Conservation (phyloP, 495 filamentous ascomycete genomes). For the Lophiostoma macrostomum region DNA sequence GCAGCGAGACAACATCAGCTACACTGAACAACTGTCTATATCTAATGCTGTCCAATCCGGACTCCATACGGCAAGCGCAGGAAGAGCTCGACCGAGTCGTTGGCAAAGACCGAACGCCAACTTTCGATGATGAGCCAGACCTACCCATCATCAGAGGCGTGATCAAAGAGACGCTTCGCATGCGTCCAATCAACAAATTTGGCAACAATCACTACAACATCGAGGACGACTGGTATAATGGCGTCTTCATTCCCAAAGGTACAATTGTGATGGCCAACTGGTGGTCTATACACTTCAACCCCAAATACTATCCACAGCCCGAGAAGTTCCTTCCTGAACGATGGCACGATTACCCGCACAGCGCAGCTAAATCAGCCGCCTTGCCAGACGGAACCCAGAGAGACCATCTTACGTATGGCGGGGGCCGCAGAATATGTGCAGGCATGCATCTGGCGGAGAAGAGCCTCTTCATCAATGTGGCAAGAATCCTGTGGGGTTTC, state of each 20-base stretch:
- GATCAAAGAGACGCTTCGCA: slow-evolving; percentile 17
- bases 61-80: slow-evolving; percentile 1
- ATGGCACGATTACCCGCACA: slow-evolving; percentile 43
- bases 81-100: slow-evolving; percentile 6
- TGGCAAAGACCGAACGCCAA: neutral
- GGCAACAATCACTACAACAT: slow-evolving; percentile 2
- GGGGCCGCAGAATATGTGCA: slow-evolving; percentile 14
- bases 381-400: neutral
- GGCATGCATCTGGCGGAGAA: slow-evolving; percentile 26
- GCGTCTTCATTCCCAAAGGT: slow-evolving; percentile 14
- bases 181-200: slow-evolving; percentile 6
- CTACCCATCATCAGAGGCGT: slow-evolving; percentile 11
- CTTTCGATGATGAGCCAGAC: slow-evolving; percentile 9
- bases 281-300: slow-evolving; percentile 50
- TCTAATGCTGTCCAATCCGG: neutral
- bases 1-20: slow-evolving; percentile 7
- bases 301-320: slow-evolving; percentile 50
- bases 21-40: neutral
- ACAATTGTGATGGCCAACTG: slow-evolving; percentile 39
- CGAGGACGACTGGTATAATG: slow-evolving; percentile 25
- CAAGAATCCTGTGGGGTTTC: slow-evolving; percentile 25
- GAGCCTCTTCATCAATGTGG: slow-evolving; percentile 11
- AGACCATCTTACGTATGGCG: slow-evolving; percentile 15
- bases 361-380: neutral
- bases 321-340: slow-evolving; percentile 54